phyloP scores from a whole-genome alignment of 352 stramenopile species.

The Phytophthora ramorum region DNA sequence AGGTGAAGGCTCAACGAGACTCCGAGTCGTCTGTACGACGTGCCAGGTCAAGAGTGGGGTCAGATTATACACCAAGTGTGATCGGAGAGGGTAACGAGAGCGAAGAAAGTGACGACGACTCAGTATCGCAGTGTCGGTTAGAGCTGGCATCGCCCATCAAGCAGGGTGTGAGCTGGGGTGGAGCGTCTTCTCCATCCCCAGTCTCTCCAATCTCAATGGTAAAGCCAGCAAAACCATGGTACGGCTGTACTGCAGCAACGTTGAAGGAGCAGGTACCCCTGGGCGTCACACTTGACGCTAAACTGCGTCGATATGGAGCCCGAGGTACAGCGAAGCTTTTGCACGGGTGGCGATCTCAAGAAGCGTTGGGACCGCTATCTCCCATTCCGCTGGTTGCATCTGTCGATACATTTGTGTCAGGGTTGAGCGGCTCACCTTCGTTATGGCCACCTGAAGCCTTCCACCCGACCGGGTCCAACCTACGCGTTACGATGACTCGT shows the following conservation, averaged over 20 bases:
- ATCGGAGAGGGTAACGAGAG: constrained; percentile 24
- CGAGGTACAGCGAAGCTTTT: constrained; percentile 31
- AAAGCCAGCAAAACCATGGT: constrained; percentile 54
- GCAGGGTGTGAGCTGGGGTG: not conserved
- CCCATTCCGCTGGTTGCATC: not conserved
- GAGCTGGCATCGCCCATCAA: constrained; percentile 35
- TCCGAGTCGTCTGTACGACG: not conserved
- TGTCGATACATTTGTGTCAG: constrained; percentile 18
- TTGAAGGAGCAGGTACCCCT: constrained; percentile 40
- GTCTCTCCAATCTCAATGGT: constrained; percentile 6
- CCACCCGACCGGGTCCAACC: constrained; percentile 41
- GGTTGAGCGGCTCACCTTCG: constrained; percentile 46
- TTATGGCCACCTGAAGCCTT: constrained; percentile 61
- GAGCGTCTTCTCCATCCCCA: not conserved
- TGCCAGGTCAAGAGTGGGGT: not conserved
- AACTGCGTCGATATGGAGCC: constrained; percentile 62
- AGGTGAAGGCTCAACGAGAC: constrained; percentile 3
- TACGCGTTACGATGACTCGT: constrained; percentile 44
- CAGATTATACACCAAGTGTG: constrained; percentile 12
- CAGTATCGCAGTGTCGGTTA: not conserved
- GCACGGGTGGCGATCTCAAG: constrained; percentile 26
- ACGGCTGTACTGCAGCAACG: constrained; percentile 39
- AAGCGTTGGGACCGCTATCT: constrained; percentile 17
- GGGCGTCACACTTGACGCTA: constrained; percentile 50
- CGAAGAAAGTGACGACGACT: constrained; percentile 24